Base-by-base conservation (phyloP, 371 early-diverging fungal species). In the Parasitella parasitica region DNA sequence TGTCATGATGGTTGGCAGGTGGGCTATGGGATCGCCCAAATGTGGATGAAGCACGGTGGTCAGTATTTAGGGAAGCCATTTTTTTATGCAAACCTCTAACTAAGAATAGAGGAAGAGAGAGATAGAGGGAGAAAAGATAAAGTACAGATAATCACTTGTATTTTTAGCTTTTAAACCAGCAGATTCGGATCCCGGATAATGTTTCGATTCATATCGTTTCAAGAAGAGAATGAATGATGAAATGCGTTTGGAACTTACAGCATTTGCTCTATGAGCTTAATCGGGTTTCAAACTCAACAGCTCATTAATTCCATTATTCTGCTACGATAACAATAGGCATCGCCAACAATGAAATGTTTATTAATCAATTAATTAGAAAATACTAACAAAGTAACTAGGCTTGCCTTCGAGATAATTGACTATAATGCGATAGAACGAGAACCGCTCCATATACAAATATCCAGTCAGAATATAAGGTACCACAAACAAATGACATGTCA, bases 381-480 rank as follows among this genome's bases (percentile, higher is more conserved):
- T 35, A 5, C 57, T 41, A 0, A 35, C 39, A 20, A 55, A 27
- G 3, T 55, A 0, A 39, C 51, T 22, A 11, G 50, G 39, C 12
- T 67, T 57, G 8, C 54, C 54, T 30, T 22, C 38, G 26, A 59
- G 48, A 20, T 58, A 12, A 41, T 67, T 54, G 1, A 49, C 41
- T 20, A 28, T 13, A 2, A 54, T 2, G 11, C 68, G 59, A 37
- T 43, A 49, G 39, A 68, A 55, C 1, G 68, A 68, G 24, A 59
- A 36, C 3, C 64, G 59, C 1, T 61, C 65, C 61, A 69, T 69
- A 15, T 61, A 32, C 5, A 64, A 4, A 24, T 69, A 69, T 1
- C 65, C 65, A 0, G 64, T 64, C 18, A 64, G 26, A 1, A 69
- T n/a, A 54, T 69, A 69, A 16, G 69, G 69, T 16, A 64, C 69